Percentiles rank a stretch among this genome's conserved stretches.
Conservation (phyloP, 176 grass and related monocot genomes). For the Typha latifolia region DNA sequence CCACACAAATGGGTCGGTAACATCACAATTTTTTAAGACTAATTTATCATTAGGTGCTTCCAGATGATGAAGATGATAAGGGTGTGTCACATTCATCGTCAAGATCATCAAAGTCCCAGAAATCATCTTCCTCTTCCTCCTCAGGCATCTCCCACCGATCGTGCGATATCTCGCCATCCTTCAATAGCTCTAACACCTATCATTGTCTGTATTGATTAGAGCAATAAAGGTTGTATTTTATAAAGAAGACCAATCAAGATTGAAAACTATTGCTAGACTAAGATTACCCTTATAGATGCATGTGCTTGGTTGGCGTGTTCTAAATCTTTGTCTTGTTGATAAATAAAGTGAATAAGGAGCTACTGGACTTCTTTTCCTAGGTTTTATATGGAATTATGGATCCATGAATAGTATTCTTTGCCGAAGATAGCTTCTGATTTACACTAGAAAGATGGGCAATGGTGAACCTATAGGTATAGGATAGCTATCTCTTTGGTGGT, state of each 20-base stretch:
- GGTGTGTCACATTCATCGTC: conserved; percentile 57
- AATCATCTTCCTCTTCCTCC: conserved; percentile 32
- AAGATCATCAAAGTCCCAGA: conserved; percentile 62
- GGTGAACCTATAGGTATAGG: no score
- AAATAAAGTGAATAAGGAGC: no score
- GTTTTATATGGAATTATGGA: no score
- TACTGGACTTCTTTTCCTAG: no score
- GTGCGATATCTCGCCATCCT: conserved; percentile 50
- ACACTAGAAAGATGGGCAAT: no score
- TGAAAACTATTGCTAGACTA: no score
- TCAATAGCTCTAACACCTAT: conserved; percentile 80
- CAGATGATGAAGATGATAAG: conserved; percentile 37
- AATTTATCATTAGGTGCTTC: conserved; percentile 37
- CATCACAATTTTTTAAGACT: conserved; percentile 25
- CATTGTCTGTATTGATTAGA: not conserved
- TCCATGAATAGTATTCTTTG: no score
- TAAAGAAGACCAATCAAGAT: no score
- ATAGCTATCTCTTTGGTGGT: no score
- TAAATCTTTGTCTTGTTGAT: not conserved
- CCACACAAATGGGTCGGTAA: not conserved
- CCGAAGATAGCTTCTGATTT: no score
- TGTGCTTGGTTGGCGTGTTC: not conserved
- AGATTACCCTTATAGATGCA: not conserved
- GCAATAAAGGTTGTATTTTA: not conserved
- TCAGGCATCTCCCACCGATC: conserved; percentile 68